phyloP scores from a whole-genome alignment of 768 basidiomycete genomes.

The Boletus sensibilis region DNA sequence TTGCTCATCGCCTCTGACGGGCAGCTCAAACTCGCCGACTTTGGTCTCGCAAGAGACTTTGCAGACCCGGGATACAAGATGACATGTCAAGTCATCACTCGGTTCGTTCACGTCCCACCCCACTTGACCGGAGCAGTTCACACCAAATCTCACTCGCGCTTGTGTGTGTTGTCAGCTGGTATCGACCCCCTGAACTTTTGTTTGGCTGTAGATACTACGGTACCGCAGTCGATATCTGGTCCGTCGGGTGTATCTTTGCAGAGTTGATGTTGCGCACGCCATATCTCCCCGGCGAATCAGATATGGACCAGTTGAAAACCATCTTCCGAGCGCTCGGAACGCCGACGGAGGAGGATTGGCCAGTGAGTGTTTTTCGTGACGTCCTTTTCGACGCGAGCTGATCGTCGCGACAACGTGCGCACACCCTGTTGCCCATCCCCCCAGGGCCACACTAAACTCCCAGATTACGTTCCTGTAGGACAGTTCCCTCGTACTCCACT shows the following conservation, averaged over 20 bases:
- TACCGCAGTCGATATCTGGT: conserved; percentile 94
- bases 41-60: conserved; percentile 95
- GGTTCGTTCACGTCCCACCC: conserved; percentile 47
- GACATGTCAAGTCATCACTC: conserved; percentile 97
- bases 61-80: conserved; percentile 94
- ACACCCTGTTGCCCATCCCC: not conserved
- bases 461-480: conserved; percentile 84
- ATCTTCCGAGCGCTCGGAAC: conserved; percentile 94
- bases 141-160: not conserved
- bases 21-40: conserved; percentile 95
- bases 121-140: not conserved
- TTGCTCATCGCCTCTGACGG: conserved; percentile 90
- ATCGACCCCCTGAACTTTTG: conserved; percentile 93
- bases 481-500: conserved; percentile 82
- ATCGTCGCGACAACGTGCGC: not conserved
- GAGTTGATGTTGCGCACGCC: conserved; percentile 96
- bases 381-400: not conserved
- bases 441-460: conserved; percentile 87
- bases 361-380: conserved; percentile 50
- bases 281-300: conserved; percentile 91
- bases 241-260: conserved; percentile 96
- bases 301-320: conserved; percentile 95
- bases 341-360: conserved; percentile 97
- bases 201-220: conserved; percentile 91
- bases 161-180: conserved; percentile 71